A percentile compares a stretch with the other conserved stretches of the same genome.
Conservation (phyloP, 352 stramenopile genomes). For the Pythium apleroticum region DNA sequence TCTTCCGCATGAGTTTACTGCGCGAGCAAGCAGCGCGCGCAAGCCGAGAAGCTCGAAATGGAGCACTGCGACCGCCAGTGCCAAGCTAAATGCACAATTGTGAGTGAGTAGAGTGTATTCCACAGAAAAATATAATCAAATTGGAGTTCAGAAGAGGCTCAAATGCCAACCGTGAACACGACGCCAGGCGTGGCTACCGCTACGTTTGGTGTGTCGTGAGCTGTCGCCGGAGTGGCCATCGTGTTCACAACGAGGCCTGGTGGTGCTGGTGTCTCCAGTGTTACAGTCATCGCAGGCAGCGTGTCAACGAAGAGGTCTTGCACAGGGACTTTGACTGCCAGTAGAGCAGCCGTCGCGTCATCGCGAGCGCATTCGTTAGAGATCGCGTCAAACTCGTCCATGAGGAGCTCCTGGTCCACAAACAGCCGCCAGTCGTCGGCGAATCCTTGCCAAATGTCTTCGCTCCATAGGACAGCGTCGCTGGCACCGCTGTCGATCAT, state of each 20-base stretch:
- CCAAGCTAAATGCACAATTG: not conserved
- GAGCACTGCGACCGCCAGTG: not conserved
- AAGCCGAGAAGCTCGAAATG: slow-evolving; percentile 3
- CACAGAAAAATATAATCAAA: not conserved
- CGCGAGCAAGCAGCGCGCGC: slow-evolving; percentile 42
- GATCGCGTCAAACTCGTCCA: slow-evolving; percentile 55
- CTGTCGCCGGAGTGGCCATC: not conserved
- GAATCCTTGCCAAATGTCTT: slow-evolving; percentile 56
- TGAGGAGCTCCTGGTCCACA: slow-evolving; percentile 50
- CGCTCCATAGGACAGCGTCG: slow-evolving; percentile 53
- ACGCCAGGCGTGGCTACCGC: not conserved
- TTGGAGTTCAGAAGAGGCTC: slow-evolving; percentile 7
- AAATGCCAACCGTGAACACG: slow-evolving; percentile 26
- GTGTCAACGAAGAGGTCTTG: slow-evolving; percentile 39
- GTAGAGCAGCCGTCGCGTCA: slow-evolving; percentile 20
- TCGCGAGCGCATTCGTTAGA: slow-evolving; percentile 17
- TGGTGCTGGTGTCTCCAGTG: slow-evolving; percentile 4
- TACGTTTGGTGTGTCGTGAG: not conserved
- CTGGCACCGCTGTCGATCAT: slow-evolving; percentile 27
- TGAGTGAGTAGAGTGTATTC: not conserved
- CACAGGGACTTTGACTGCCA: slow-evolving; percentile 35
- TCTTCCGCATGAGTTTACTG: slow-evolving; percentile 73
- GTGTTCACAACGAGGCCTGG: not conserved
- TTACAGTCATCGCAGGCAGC: slow-evolving; percentile 28
- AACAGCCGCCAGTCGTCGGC: slow-evolving; percentile 55